Conservation (phyloP, 164 flowering plant species). For the Malania oleifera region DNA sequence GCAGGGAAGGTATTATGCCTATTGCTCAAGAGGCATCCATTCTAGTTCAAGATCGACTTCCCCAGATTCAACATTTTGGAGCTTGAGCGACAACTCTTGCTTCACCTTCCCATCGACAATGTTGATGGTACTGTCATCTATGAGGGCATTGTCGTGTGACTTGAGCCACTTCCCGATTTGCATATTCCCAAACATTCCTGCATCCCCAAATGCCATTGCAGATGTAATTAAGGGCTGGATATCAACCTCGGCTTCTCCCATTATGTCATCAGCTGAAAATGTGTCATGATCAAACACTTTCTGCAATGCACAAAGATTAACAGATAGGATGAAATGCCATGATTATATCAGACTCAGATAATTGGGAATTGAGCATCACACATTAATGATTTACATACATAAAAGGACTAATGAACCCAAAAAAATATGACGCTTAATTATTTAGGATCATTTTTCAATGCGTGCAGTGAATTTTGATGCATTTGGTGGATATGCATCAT, state of each 20-base stretch:
- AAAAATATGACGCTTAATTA: too few relatives aligned
- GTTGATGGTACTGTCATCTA: conserved; percentile 75
- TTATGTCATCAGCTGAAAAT: conserved; percentile 93
- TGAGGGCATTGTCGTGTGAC: conserved; percentile 77
- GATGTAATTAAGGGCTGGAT: conserved; percentile 87
- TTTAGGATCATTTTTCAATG: too few relatives aligned
- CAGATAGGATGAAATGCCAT: neutral
- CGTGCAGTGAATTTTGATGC: too few relatives aligned
- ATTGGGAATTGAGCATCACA: neutral
- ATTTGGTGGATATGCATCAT: too few relatives aligned
- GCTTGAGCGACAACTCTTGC: conserved; percentile 68
- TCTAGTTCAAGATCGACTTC: conserved; percentile 72
- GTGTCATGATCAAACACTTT: conserved; percentile 81
- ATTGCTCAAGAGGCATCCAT: conserved; percentile 85
- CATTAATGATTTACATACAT: too few relatives aligned
- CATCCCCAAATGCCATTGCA: conserved; percentile 78
- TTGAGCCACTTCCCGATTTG: conserved; percentile 99
- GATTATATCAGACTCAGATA: neutral
- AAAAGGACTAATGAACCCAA: too few relatives aligned
- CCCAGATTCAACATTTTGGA: conserved; percentile 92
- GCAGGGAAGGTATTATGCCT: conserved; percentile 11
- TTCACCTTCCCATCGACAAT: conserved; percentile 81
- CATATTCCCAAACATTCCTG: conserved; percentile 76
- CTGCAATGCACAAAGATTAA: conserved; percentile 25
- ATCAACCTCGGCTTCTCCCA: conserved; percentile 97